Conservation (phyloP, 129 eudicot species). For the Chrysanthemum seticuspe region DNA sequence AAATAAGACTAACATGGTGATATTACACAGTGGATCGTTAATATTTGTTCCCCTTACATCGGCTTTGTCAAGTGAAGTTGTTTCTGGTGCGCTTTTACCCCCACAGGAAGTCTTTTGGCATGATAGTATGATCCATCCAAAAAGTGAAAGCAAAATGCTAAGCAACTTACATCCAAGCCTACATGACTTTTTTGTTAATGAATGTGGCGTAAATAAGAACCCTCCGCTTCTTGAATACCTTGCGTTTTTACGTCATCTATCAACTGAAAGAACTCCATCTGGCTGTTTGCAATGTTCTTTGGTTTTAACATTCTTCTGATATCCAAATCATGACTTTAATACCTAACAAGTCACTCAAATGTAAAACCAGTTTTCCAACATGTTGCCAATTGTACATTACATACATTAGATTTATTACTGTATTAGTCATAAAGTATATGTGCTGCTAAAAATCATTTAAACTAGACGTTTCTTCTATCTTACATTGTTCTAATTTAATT, state of each 20-base stretch:
- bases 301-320: background rate
- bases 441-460: background rate
- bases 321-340: constrained; percentile 1
- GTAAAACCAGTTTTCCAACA: constrained; percentile 2
- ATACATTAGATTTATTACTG: background rate
- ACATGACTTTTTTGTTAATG: constrained; percentile 73
- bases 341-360: constrained; percentile 1
- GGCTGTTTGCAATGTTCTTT: constrained; percentile 6
- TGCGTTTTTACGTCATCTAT: constrained; percentile 62
- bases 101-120: constrained; percentile 81
- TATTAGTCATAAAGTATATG: background rate
- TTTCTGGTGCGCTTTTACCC: constrained; percentile 59
- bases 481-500: constrained; percentile 19
- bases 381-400: background rate
- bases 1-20: constrained; percentile 41
- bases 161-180: constrained; percentile 62
- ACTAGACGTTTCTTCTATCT: constrained; percentile 2
- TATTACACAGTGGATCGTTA: constrained; percentile 49
- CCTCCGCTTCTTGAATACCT: constrained; percentile 64
- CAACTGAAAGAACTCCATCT: constrained; percentile 6
- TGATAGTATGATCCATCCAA: constrained; percentile 39
- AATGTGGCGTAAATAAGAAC: constrained; percentile 73
- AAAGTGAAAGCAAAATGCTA: constrained; percentile 47
- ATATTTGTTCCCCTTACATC: constrained; percentile 61
- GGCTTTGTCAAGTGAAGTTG: constrained; percentile 42